Base-by-base conservation (phyloP, 2,329 filamentous ascomycete genomes). In the Neoarthrinium moseri region DNA sequence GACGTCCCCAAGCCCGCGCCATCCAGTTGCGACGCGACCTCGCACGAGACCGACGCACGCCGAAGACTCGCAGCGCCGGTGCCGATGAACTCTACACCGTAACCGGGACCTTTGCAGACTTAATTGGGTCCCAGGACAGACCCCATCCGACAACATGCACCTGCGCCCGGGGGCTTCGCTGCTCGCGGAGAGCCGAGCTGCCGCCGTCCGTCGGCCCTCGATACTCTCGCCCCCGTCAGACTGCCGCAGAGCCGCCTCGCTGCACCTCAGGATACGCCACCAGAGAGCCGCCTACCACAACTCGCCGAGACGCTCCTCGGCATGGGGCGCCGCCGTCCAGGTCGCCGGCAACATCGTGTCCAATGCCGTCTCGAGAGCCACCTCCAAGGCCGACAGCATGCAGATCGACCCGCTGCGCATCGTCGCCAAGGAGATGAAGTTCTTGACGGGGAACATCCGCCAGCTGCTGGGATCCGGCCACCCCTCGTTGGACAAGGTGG, bases 401-500 rank as follows among this genome's bases (percentile, higher is more conserved):
- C 81, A 84, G 51, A 81, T 96, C 59, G 92, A 97, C 65, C 92
- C 92, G 26, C 78, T 97, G 60, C 83, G 89, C 51, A 87, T 89
- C 26, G 91, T 97, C 26, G 92, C 89, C 51, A 95, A 96, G 71
- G 92, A 97, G 75, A 89, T 99, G 84, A 94, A 95, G 69, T 95
- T 91, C 59, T 72, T 97, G 61, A 96, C 89, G 10, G 91, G 91
- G 45, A 96, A 97, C 60, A 95, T 97, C 67, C 81, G 89, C 50
- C 88, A 95, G 63, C 77, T 97, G n/a, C 74, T 97, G 13, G 92
- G 92, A 5, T 96, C 91, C 0, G 92, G 92, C 5, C 92, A 99
- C 63, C 94, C 94, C 1, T 91, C 91, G 36, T 80, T 99, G 49
- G 94, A 97, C 63, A 91, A 89, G 33, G 92, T 91, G 22, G 91